Conservation (phyloP, 768 basidiomycete species). For the Thelephora ganbajun region DNA sequence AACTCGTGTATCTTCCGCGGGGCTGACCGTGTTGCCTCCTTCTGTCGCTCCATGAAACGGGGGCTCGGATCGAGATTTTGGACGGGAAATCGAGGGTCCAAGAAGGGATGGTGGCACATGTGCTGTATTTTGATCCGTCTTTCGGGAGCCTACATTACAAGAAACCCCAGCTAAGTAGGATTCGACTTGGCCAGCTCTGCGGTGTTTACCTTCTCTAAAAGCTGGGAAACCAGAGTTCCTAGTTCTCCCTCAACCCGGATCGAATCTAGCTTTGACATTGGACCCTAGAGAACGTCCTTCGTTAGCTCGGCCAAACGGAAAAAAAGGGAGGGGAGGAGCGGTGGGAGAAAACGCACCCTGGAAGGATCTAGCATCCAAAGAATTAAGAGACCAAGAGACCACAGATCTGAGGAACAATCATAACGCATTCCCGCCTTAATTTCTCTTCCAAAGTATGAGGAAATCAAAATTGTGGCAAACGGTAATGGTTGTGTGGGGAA, state of each 20-base stretch:
- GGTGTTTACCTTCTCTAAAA: conserved; percentile 12
- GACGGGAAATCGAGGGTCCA: conserved; percentile 11
- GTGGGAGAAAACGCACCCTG: conserved; percentile 13
- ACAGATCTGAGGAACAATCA: conserved; percentile 27
- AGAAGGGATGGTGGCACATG: conserved; percentile 19
- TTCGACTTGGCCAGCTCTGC: neutral
- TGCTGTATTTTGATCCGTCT: conserved; percentile 14
- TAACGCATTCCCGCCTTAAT: conserved; percentile 19
- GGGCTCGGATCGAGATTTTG: conserved; percentile 3
- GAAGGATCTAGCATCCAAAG: conserved; percentile 22
- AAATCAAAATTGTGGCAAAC: too few relatives aligned
- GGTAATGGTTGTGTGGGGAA: too few relatives aligned
- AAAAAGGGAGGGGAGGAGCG: neutral
- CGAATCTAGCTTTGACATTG: conserved; percentile 4
- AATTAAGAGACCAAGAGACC: conserved; percentile 33
- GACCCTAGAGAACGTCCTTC: neutral
- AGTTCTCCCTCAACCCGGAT: conserved; percentile 17
- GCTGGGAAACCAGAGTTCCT: conserved; percentile 8
- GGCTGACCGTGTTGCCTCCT: too few relatives aligned
- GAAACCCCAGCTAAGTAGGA: neutral
- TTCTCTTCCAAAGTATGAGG: conserved; percentile 27
- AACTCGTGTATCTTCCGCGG: too few relatives aligned
- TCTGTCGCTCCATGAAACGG: too few relatives aligned
- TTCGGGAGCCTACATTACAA: conserved; percentile 14
- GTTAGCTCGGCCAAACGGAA: conserved; percentile 8